Percentiles rank a stretch among this genome's conserved stretches.
Evolutionary conservation across 192 early-diverging fungal species (phyloP).

Genomic region (Coemansia sp.): DNA sequence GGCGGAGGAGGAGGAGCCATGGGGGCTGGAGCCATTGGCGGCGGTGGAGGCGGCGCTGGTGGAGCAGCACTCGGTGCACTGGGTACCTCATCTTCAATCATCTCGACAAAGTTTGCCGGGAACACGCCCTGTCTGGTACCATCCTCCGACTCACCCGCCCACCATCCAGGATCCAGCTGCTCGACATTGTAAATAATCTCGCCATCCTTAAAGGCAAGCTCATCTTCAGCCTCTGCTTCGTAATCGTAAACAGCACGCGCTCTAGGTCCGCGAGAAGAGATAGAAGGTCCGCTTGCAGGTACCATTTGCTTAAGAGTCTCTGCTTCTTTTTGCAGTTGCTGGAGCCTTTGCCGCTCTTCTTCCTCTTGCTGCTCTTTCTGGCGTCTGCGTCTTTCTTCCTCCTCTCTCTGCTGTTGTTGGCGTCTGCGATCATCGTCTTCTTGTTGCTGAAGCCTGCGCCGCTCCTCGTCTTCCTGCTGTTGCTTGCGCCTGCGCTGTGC

Average conservation of each 20-base stretch:
- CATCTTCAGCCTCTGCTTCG: slow-evolving; percentile 75
- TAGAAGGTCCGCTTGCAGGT: slow-evolving; percentile 3
- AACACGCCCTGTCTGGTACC: slow-evolving; percentile 75
- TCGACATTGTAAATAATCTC: slow-evolving; percentile 77
- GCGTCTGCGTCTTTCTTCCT: background rate
- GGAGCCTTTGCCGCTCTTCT: slow-evolving; percentile 4
- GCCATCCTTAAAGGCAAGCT: slow-evolving; percentile 79
- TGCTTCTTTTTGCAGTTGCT: slow-evolving; percentile 11
- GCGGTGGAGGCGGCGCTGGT: slow-evolving; percentile 7
- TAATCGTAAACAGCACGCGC: slow-evolving; percentile 73
- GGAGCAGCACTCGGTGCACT: slow-evolving; percentile 2
- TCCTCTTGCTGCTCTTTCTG: slow-evolving; percentile 18
- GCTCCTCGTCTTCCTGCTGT: slow-evolving; percentile 31
- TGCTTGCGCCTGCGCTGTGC: slow-evolving; percentile 18
- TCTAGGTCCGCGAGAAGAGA: slow-evolving; percentile 10
- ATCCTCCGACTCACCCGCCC: slow-evolving; percentile 77
- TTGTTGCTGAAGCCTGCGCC: slow-evolving; percentile 13
- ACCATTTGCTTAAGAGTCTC: slow-evolving; percentile 14
- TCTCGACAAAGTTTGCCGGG: slow-evolving; percentile 69
- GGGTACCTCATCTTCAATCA: slow-evolving; percentile 40
- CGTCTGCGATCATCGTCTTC: slow-evolving; percentile 37
- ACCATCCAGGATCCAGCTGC: slow-evolving; percentile 89
- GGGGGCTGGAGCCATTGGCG: slow-evolving; percentile 1
- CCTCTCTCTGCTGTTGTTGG: slow-evolving; percentile 19
- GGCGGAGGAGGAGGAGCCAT: background rate